Evolutionary conservation across 2,329 filamentous ascomycete species (phyloP).

Genomic region (Penicillium sp.): DNA sequence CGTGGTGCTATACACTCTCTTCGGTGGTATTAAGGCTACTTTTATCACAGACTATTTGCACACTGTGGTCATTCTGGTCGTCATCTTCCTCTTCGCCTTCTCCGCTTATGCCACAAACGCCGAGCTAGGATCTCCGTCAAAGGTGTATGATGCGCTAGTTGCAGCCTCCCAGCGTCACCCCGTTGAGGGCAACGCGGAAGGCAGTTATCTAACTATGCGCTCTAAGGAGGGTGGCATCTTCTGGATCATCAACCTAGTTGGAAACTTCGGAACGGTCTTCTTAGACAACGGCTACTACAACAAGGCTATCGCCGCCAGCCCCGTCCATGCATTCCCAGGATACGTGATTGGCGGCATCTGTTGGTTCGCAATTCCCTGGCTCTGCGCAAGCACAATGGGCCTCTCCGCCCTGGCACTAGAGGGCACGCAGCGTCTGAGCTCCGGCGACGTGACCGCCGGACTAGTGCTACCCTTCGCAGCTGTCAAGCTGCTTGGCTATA

Average conservation of each 20-base stretch:
- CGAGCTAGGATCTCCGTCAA: slow-evolving; percentile 68
- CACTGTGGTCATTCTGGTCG: slow-evolving; percentile 69
- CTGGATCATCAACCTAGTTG: slow-evolving; percentile 86
- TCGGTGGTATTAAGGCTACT: slow-evolving; percentile 77
- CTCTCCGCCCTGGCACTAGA: slow-evolving; percentile 78
- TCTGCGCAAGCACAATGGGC: slow-evolving; percentile 85
- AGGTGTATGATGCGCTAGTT: slow-evolving; percentile 74
- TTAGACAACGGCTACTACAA: slow-evolving; percentile 87
- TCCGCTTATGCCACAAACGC: slow-evolving; percentile 74
- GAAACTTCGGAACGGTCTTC: slow-evolving; percentile 63
- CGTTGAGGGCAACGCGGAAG: slow-evolving; percentile 73
- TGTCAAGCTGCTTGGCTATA: slow-evolving; percentile 75
- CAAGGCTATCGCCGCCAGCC: slow-evolving; percentile 85
- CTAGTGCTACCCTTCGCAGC: slow-evolving; percentile 82
- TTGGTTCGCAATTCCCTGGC: slow-evolving; percentile 93
- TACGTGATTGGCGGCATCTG: slow-evolving; percentile 82
- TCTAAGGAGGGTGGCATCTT: slow-evolving; percentile 80
- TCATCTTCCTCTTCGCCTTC: slow-evolving; percentile 82
- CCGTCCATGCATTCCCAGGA: slow-evolving; percentile 80
- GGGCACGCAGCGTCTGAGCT: slow-evolving; percentile 67
- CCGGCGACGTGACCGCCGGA: slow-evolving; percentile 74
- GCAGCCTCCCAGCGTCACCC: slow-evolving; percentile 68
- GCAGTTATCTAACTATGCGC: slow-evolving; percentile 83
- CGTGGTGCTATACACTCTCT: slow-evolving; percentile 74
- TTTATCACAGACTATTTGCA: slow-evolving; percentile 85